Evolutionary conservation across 306 rosid species (phyloP).

Genomic region (Phaseolus lunatus): DNA sequence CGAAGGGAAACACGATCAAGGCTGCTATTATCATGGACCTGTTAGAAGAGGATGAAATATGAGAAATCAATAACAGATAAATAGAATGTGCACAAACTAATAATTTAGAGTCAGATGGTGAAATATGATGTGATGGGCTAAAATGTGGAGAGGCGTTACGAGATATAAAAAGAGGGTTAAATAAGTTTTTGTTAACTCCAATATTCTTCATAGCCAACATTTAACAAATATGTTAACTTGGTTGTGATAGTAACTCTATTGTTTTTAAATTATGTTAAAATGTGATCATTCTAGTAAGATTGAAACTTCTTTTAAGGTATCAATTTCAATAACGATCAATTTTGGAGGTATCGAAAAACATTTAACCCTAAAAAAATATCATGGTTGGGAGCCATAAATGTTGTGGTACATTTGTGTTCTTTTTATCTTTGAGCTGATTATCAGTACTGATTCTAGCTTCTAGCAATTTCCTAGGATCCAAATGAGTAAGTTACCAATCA

Average conservation of each 20-base stretch:
- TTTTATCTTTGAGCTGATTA: slow-evolving; percentile 6
- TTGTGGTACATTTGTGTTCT: slow-evolving; percentile 1
- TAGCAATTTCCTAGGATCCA: slow-evolving; percentile 16
- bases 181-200: too few species aligned
- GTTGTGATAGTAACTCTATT: too few species aligned
- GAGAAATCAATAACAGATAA: slow-evolving; percentile 35
- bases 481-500: slow-evolving; percentile 1
- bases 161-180: background rate
- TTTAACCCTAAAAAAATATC: too few species aligned
- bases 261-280: too few species aligned
- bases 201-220: too few species aligned
- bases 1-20: slow-evolving; percentile 55
- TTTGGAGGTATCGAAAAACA: too few species aligned
- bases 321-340: too few species aligned
- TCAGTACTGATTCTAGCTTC: background rate
- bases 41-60: slow-evolving; percentile 18
- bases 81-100: slow-evolving; percentile 14
- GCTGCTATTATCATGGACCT: slow-evolving; percentile 69
- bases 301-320: too few species aligned
- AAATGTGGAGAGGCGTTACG: slow-evolving; percentile 16
- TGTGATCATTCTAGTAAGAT: too few species aligned
- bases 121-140: slow-evolving; percentile 1
- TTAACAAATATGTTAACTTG: too few species aligned
- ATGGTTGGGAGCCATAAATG: background rate
- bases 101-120: background rate